Conservation (phyloP, 2,329 filamentous ascomycete genomes). For the Ophiocordyceps robertsii region DNA sequence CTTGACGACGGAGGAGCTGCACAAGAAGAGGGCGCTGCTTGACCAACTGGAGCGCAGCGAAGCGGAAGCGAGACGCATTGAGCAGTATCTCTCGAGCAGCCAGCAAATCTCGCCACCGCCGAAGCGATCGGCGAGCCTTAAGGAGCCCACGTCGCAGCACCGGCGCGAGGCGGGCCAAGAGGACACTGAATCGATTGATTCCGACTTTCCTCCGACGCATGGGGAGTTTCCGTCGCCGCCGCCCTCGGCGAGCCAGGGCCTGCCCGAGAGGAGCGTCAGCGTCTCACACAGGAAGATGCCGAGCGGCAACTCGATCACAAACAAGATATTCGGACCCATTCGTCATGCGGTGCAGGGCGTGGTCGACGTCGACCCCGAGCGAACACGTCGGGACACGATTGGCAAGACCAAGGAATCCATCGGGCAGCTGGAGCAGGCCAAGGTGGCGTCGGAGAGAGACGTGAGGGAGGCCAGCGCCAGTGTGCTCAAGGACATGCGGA, state of each 20-base stretch:
- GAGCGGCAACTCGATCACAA: slow-evolving; percentile 82
- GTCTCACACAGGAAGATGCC: slow-evolving; percentile 60
- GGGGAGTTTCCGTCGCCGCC: slow-evolving; percentile 50
- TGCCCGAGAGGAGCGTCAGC: slow-evolving; percentile 39
- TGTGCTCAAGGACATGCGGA: slow-evolving; percentile 76
- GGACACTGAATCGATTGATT: slow-evolving; percentile 84
- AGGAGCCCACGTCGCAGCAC: slow-evolving; percentile 35
- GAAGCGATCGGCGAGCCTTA: slow-evolving; percentile 48
- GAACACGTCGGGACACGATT: slow-evolving; percentile 82
- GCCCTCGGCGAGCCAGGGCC: slow-evolving; percentile 63
- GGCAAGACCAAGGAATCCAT: slow-evolving; percentile 90
- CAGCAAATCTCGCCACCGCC: slow-evolving; percentile 49
- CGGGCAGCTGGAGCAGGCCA: slow-evolving; percentile 74
- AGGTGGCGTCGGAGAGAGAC: slow-evolving; percentile 77
- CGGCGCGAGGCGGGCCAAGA: slow-evolving; percentile 48
- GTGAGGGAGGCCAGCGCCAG: slow-evolving; percentile 86
- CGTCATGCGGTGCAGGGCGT: slow-evolving; percentile 94
- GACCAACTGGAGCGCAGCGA: slow-evolving; percentile 91
- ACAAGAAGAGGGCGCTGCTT: slow-evolving; percentile 70
- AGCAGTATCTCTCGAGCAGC: slow-evolving; percentile 74
- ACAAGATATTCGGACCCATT: slow-evolving; percentile 87
- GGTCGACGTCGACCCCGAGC: slow-evolving; percentile 89
- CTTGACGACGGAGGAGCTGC: slow-evolving; percentile 86
- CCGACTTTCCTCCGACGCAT: slow-evolving; percentile 86
- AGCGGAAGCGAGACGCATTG: slow-evolving; percentile 80